Conservation (phyloP, 2,329 filamentous ascomycete genomes). For the Hymenoscyphus repandus region DNA sequence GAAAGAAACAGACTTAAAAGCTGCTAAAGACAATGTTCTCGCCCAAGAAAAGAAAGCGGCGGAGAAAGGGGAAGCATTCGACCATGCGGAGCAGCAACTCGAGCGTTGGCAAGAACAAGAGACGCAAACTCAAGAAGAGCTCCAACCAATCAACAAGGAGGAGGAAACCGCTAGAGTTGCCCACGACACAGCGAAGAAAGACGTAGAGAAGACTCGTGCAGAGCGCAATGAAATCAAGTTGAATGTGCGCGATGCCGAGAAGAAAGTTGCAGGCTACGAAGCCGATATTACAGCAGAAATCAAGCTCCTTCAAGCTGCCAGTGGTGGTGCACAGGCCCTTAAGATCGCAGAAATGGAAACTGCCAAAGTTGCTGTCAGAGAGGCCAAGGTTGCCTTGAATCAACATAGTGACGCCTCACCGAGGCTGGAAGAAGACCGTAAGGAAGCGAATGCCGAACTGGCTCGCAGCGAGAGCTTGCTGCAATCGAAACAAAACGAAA, state of each 20-base stretch:
- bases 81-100: slow-evolving; percentile 32
- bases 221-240: slow-evolving; percentile 62
- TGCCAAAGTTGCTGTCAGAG: slow-evolving; percentile 45
- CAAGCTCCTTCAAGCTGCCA: slow-evolving; percentile 57
- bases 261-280: slow-evolving; percentile 41
- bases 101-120: slow-evolving; percentile 28
- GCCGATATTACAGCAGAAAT: slow-evolving; percentile 50
- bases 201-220: slow-evolving; percentile 49
- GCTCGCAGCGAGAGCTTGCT: slow-evolving; percentile 32
- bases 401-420: slow-evolving; percentile 37
- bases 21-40: slow-evolving; percentile 34
- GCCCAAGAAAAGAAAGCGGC: slow-evolving; percentile 41
- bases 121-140: slow-evolving; percentile 22
- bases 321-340: slow-evolving; percentile 62
- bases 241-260: slow-evolving; percentile 49
- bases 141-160: slow-evolving; percentile 41
- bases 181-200: slow-evolving; percentile 47
- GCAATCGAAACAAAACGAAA: slow-evolving; percentile 46
- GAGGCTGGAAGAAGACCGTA: slow-evolving; percentile 31
- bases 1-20: slow-evolving; percentile 33
- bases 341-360: slow-evolving; percentile 56
- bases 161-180: slow-evolving; percentile 45
- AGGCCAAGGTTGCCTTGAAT: slow-evolving; percentile 39
- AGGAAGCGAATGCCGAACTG: slow-evolving; percentile 30
- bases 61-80: slow-evolving; percentile 39